These are phyloP conservation scores for Dioszegia aurantiaca DNA, from an alignment of 768 basidiomycete species.

Conservation along the genomic window DNA sequence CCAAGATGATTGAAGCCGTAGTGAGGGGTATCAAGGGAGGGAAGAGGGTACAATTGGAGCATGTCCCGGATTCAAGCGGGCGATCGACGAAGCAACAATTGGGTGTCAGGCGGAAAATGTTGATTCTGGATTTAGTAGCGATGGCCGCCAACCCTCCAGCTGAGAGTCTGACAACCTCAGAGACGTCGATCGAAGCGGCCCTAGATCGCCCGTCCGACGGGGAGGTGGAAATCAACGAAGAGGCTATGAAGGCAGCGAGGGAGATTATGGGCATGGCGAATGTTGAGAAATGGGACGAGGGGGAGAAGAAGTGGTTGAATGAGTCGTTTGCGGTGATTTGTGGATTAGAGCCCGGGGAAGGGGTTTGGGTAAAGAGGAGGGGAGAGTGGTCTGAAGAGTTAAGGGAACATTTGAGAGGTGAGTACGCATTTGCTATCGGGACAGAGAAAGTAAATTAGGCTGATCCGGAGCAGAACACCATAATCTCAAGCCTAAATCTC, in stretches of 20 bases:
- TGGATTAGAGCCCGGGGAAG: background rate
- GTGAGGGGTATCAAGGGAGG: background rate
- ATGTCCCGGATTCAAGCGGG: background rate
- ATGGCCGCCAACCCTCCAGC: no score
- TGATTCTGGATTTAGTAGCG: background rate
- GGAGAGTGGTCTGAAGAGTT: background rate
- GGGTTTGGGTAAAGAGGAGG: background rate
- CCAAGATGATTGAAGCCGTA: background rate
- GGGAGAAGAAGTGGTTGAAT: background rate
- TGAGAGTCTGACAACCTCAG: no score
- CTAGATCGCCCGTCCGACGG: background rate
- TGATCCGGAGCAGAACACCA: slow-evolving; percentile 1
- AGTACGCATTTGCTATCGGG: no score
- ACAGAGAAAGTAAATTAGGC: no score
- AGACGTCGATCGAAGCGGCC: background rate
- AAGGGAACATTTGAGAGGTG: background rate
- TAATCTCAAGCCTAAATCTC: background rate
- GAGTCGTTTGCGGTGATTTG: slow-evolving; percentile 6
- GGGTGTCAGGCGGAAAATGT: background rate
- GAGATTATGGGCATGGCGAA: background rate
- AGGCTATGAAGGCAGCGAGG: background rate
- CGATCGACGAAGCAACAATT: background rate
- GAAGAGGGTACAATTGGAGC: background rate
- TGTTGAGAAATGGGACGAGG: background rate
- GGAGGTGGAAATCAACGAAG: background rate